These are phyloP conservation scores for Colletotrichum australisinense DNA, from an alignment of 2,329 filamentous ascomycete species.

Conservation along the genomic window DNA sequence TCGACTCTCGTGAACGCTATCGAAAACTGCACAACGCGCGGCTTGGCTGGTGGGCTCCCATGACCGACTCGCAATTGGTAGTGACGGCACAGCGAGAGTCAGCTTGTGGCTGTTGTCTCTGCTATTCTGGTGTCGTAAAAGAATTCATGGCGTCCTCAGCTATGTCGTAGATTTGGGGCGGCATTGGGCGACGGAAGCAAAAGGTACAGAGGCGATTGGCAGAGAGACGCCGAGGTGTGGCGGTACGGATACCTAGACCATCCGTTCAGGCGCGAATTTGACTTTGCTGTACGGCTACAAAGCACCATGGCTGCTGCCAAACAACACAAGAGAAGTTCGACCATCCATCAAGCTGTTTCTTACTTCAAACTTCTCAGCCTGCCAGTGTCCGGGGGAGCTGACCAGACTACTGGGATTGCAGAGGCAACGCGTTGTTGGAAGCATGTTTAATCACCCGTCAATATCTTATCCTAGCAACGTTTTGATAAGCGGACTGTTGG, in stretches of 20 bases:
- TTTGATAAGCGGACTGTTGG: background rate
- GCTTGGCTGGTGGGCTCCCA: background rate
- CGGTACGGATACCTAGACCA: conserved; percentile 13
- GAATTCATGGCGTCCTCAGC: background rate
- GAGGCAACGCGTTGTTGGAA: background rate
- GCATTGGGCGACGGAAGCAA: background rate
- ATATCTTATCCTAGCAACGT: background rate
- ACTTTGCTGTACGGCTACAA: background rate
- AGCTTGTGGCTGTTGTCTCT: background rate
- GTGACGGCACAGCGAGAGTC: background rate
- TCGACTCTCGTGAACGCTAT: background rate
- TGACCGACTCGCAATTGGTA: background rate
- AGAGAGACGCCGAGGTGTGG: conserved; percentile 12
- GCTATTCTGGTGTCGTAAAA: background rate
- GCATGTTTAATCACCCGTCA: background rate
- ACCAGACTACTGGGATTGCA: background rate
- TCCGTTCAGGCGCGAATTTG: conserved; percentile 1
- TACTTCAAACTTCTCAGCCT: background rate
- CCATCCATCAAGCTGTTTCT: background rate
- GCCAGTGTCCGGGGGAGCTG: background rate
- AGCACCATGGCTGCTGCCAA: background rate
- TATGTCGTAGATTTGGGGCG: background rate
- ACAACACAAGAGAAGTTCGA: background rate
- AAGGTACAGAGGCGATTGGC: conserved; percentile 19
- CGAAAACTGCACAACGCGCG: conserved; percentile 13